Base-by-base conservation (phyloP, 768 basidiomycete species). In the Sporobolomyces pararoseus region DNA sequence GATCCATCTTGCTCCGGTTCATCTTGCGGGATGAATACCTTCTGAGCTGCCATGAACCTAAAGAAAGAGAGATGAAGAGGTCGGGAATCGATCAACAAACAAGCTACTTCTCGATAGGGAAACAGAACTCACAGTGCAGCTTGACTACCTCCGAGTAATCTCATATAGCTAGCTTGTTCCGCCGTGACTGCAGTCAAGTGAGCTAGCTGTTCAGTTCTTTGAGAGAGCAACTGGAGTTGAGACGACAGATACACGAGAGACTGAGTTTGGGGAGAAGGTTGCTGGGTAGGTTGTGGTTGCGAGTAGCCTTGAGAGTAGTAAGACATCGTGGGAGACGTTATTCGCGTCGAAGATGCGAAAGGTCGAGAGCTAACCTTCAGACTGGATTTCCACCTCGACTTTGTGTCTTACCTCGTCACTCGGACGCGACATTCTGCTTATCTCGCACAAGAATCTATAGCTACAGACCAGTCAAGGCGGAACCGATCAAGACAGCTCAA, bases 181-280 rank as follows among this genome's bases (percentile, higher is more conserved):
- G 61, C 65, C 25, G 72, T 64, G 25, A 46, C 52, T 21, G 32
- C 44, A 19, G 65, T 32, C 17, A 73, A 51, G 49, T 69, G 68
- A 16, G 65, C 64, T 54, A 73, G 72, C 27, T 66, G 34, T 25
- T 59, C 61, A 12, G 67, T 70, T n/a, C 68, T 54, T 32, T 64
- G 29, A 13, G 65, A 44, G 27, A 73, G 61, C 25, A 95, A 1
- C 6, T 35, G 25, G 1, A 73, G 61, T 37, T 69, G 61, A 1
- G 51, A 61, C n/a, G 68, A 61, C 50, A 73, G 68, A 31, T 66
- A 44, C 17, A 57, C 34, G 46, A 70, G 51, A 21, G 68, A 68
- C 17, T 60, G 61, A 35, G 63, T 62, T 31, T 55, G 51, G 6
- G 58, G 16, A 12, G 63, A 53, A n/a, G 37, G 14, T 39, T 58